Percentiles rank a stretch among this genome's conserved stretches.
These are phyloP conservation scores for Solanum neorickii DNA, from an alignment of 257 asterid species.

Conservation along the genomic window DNA sequence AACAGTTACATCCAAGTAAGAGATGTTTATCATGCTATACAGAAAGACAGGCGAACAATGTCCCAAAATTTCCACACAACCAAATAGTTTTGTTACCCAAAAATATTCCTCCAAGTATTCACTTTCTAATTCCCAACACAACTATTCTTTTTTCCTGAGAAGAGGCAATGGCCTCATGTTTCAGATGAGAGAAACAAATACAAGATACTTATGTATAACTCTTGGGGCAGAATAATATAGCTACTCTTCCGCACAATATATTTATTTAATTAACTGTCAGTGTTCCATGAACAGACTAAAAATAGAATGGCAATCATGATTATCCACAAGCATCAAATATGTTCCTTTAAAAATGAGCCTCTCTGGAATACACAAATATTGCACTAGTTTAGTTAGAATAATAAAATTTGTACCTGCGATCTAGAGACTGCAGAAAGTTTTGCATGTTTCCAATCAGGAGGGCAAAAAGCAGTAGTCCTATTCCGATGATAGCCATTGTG, in stretches of 20 bases:
- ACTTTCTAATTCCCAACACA: background rate
- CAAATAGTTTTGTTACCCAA: background rate
- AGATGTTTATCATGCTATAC: background rate
- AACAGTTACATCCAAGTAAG: background rate
- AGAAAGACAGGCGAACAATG: background rate
- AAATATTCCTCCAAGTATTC: background rate
- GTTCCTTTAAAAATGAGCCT: background rate
- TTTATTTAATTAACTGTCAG: background rate
- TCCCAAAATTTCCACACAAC: background rate
- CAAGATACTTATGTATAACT: background rate
- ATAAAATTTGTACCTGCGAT: constrained; percentile 45
- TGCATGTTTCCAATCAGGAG: constrained; percentile 91
- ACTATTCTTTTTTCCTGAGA: background rate
- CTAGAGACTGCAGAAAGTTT: constrained; percentile 87
- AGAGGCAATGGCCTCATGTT: background rate
- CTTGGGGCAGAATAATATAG: background rate
- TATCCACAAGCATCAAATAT: background rate
- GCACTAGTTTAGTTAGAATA: background rate
- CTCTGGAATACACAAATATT: background rate
- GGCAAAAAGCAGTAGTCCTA: constrained; percentile 85
- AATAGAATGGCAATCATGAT: background rate
- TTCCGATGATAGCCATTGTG: constrained; percentile 75
- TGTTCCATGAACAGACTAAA: background rate
- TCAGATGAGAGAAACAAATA: background rate
- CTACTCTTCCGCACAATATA: background rate